phyloP scores from a whole-genome alignment of 192 early-diverging fungal genomes.

The Backusella psychrophila region DNA sequence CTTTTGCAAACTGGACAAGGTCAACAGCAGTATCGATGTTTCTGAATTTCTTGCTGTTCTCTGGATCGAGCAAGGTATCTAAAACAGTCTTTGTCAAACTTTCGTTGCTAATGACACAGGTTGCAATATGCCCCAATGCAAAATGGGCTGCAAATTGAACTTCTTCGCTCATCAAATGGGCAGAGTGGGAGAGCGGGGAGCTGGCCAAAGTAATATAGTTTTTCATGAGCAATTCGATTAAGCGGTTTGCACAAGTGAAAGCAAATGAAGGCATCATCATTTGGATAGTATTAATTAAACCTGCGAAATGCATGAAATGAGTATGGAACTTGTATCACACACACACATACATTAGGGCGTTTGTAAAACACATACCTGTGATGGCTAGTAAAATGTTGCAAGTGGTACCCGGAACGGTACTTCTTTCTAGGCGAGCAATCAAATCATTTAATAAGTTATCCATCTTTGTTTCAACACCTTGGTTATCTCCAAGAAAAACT shows the following conservation, averaged over 20 bases:
- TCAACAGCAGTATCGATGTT: conserved; percentile 24
- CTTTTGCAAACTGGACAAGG: conserved; percentile 18
- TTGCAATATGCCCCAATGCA: conserved; percentile 22
- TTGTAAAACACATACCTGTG: conserved; percentile 18
- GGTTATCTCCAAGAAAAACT: background rate
- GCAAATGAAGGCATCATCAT: conserved; percentile 20
- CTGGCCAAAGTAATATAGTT: conserved; percentile 12
- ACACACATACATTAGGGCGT: background rate
- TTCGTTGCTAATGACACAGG: conserved; percentile 30
- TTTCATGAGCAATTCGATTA: conserved; percentile 13
- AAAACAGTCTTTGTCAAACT: background rate
- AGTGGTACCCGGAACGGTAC: conserved; percentile 28
- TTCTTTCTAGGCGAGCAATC: conserved; percentile 17
- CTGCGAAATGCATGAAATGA: background rate
- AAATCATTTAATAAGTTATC: conserved; percentile 18
- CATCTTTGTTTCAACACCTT: conserved; percentile 7
- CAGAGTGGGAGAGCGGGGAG: conserved; percentile 7
- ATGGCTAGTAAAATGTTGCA: conserved; percentile 29
- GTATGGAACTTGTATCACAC: background rate
- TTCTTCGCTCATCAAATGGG: conserved; percentile 31
- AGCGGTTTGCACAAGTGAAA: background rate
- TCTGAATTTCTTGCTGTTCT: background rate
- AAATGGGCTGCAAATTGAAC: conserved; percentile 32
- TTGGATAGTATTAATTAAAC: conserved; percentile 12
- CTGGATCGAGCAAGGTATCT: background rate